These are phyloP conservation scores for Sonneratia alba DNA, from an alignment of 345 rosid species.

Conservation along the genomic window DNA sequence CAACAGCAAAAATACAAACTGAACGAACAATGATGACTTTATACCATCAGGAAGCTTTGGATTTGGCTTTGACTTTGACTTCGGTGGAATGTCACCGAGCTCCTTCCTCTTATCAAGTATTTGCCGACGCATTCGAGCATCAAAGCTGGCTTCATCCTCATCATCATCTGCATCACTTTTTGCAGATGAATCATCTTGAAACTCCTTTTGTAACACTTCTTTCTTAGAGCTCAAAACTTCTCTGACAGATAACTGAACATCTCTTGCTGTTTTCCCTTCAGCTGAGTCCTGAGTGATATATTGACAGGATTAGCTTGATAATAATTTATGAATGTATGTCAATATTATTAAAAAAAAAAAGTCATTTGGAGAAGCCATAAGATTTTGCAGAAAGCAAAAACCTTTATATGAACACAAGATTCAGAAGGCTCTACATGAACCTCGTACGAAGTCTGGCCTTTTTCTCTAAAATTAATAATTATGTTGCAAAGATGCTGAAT, in stretches of 20 bases:
- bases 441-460: background rate
- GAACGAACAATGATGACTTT: background rate
- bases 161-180: constrained; percentile 30
- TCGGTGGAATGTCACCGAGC: constrained; percentile 34
- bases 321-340: background rate
- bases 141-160: constrained; percentile 60
- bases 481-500: background rate
- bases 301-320: background rate
- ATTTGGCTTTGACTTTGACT: constrained; percentile 11
- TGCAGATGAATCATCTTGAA: constrained; percentile 21
- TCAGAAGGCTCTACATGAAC: background rate
- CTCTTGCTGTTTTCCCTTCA: constrained; percentile 44
- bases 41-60: constrained; percentile 12
- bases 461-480: background rate
- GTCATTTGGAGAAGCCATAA: background rate
- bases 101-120: constrained; percentile 60
- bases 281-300: constrained; percentile 41
- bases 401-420: background rate
- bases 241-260: constrained; percentile 59
- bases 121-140: constrained; percentile 75
- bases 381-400: background rate
- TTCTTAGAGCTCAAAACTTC: constrained; percentile 68
- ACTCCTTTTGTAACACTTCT: constrained; percentile 36
- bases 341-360: background rate
- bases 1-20: background rate